Evolutionary conservation across 2,329 filamentous ascomycete genomes (phyloP).

Genomic region (Cercospora zeae-maydis): DNA sequence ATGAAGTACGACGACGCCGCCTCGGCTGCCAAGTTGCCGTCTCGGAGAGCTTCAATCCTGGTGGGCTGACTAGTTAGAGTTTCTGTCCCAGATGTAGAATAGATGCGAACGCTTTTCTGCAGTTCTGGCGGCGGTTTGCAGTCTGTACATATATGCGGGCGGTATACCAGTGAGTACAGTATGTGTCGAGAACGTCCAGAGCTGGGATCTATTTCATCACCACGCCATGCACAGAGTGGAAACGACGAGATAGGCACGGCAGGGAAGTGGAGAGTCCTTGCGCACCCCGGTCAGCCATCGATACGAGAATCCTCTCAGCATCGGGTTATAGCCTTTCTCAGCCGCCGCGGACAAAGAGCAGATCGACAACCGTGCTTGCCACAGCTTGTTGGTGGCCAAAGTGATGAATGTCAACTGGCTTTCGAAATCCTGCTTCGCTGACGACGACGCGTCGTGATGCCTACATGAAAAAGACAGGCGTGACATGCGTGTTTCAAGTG

Average conservation of each 20-base stretch:
- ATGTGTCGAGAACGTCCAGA: background rate
- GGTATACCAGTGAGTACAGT: background rate
- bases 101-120: background rate
- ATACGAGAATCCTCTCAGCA: constrained; percentile 13
- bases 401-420: background rate
- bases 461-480: background rate
- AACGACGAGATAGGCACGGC: background rate
- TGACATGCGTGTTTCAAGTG: background rate
- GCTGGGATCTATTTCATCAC: background rate
- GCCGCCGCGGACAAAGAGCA: constrained; percentile 2
- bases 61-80: background rate
- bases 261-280: constrained; percentile 5
- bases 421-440: background rate
- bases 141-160: background rate
- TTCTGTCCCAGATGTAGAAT: background rate
- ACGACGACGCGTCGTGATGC: background rate
- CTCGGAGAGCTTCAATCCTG: background rate
- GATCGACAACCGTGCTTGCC: constrained; percentile 9
- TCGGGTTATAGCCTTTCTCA: background rate
- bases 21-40: background rate
- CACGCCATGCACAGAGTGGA: background rate
- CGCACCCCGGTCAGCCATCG: constrained; percentile 2
- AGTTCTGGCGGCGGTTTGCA: background rate
- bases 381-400: background rate
- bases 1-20: background rate